Percentiles rank a stretch among this genome's conserved stretches.
Evolutionary conservation across 345 rosid species (phyloP).

Genomic region (Populus alba): DNA sequence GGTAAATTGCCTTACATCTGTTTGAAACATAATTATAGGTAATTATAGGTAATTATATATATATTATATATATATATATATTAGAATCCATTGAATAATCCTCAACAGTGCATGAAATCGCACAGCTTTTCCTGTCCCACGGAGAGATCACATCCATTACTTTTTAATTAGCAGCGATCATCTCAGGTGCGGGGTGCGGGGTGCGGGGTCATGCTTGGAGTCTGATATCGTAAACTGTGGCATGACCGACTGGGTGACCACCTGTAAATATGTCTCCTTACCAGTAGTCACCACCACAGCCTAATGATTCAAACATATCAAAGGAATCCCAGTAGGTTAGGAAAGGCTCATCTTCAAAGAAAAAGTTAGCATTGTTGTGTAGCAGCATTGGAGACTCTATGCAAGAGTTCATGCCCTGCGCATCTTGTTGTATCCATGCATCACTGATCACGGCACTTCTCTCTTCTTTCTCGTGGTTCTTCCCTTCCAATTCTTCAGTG

Average conservation of each 20-base stretch:
- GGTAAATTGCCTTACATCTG: not conserved
- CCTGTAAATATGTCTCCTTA: constrained; percentile 2
- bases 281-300: not conserved
- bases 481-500: constrained; percentile 11
- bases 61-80: not conserved
- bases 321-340: constrained; percentile 47
- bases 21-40: not conserved
- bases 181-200: not conserved
- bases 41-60: not conserved
- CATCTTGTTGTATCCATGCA: constrained; percentile 41
- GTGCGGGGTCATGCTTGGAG: not conserved
- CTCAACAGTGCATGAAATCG: not conserved
- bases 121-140: not conserved
- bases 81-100: not conserved
- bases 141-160: not conserved
- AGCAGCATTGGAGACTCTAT: constrained; percentile 37
- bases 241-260: not conserved
- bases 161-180: not conserved
- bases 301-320: constrained; percentile 39
- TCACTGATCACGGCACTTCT: not conserved
- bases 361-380: constrained; percentile 24
- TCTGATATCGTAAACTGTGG: constrained; percentile 2
- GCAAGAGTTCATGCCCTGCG: constrained; percentile 36
- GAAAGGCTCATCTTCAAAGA: constrained; percentile 42
- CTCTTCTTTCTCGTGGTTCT: constrained; percentile 18